Percentiles rank a stretch among this genome's conserved stretches.
phyloP scores from a whole-genome alignment of 352 stramenopile species.

The Phytopythium sindhum region DNA sequence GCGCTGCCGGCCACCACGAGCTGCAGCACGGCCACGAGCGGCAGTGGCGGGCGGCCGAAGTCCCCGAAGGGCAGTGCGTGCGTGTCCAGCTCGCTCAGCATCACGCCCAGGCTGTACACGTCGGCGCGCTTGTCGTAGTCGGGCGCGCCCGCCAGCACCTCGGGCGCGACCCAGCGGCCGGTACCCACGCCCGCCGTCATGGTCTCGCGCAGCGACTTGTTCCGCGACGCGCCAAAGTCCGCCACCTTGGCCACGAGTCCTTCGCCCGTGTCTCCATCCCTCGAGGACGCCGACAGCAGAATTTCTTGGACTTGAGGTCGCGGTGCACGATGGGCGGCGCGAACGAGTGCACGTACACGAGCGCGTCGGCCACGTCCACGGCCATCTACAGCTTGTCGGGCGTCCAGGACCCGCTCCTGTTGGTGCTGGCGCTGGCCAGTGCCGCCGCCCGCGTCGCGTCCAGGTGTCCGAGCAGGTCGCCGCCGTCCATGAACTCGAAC shows the following conservation, averaged over 20 bases:
- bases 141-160: slow-evolving; percentile 16
- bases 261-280: too few relatives aligned
- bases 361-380: slow-evolving; percentile 19
- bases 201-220: slow-evolving; percentile 25
- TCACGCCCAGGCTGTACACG: slow-evolving; percentile 25
- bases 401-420: too few relatives aligned
- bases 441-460: background rate
- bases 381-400: slow-evolving; percentile 16
- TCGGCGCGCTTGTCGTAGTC: slow-evolving; percentile 13
- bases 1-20: too few relatives aligned
- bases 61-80: slow-evolving; percentile 21
- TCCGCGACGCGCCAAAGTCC: slow-evolving; percentile 61
- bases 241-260: slow-evolving; percentile 42
- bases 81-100: slow-evolving; percentile 31
- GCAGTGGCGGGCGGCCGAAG: slow-evolving; percentile 1
- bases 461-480: slow-evolving; percentile 12
- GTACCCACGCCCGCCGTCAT: slow-evolving; percentile 16
- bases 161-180: slow-evolving; percentile 19
- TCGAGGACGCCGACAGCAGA: too few relatives aligned
- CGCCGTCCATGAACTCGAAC: slow-evolving; percentile 14
- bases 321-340: slow-evolving; percentile 10
- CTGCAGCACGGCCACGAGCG: slow-evolving; percentile 16
- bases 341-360: slow-evolving; percentile 24
- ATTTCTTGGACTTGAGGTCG: slow-evolving; percentile 15
- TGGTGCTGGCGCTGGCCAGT: too few relatives aligned